Conservation (phyloP, 2,329 filamentous ascomycete species). For the Cadophora sp. region DNA sequence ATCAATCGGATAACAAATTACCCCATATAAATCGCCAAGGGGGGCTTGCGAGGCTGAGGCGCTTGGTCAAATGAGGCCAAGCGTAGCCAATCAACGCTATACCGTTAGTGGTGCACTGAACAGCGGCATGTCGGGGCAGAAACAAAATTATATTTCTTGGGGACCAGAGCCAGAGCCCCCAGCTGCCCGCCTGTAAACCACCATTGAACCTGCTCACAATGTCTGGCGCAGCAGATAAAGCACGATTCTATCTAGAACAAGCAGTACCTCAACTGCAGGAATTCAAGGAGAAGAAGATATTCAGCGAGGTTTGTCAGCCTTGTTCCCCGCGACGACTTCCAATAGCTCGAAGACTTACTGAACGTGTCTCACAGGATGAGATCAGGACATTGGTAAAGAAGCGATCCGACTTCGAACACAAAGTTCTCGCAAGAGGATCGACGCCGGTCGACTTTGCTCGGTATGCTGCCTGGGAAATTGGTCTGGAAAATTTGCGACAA, state of each 20-base stretch:
- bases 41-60: slow-evolving; percentile 15
- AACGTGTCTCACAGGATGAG: slow-evolving; percentile 68
- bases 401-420: slow-evolving; percentile 92
- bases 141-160: slow-evolving; percentile 1
- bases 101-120: background rate
- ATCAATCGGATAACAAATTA: slow-evolving; percentile 1
- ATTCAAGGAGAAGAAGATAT: slow-evolving; percentile 90
- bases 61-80: slow-evolving; percentile 6
- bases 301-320: slow-evolving; percentile 67
- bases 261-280: slow-evolving; percentile 91
- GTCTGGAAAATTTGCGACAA: slow-evolving; percentile 75
- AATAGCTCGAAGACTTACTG: background rate
- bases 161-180: background rate
- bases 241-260: slow-evolving; percentile 92
- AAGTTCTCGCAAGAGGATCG: slow-evolving; percentile 81
- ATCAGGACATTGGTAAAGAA: slow-evolving; percentile 89
- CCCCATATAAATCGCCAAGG: slow-evolving; percentile 11
- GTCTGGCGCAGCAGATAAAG: slow-evolving; percentile 89
- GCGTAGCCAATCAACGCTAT: background rate
- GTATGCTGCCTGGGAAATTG: slow-evolving; percentile 78
- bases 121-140: slow-evolving; percentile 12
- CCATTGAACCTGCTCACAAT: slow-evolving; percentile 53
- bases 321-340: slow-evolving; percentile 16
- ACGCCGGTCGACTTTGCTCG: slow-evolving; percentile 80
- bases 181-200: background rate